Base-by-base conservation (phyloP, 305 asterid species). In the Vinca major region DNA sequence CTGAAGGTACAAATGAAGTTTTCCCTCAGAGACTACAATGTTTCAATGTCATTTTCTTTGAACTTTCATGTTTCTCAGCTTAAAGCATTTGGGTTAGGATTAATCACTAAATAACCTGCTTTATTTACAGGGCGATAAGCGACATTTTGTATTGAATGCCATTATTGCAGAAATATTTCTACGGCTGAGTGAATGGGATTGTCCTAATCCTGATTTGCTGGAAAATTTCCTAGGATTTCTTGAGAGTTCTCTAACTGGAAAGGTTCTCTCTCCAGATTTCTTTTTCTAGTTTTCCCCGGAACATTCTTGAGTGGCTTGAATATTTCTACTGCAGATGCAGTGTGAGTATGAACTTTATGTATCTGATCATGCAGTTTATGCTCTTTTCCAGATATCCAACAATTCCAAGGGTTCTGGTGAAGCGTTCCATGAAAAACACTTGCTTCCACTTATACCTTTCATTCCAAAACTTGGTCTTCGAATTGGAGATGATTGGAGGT, bases 211-310 rank as follows among this genome's bases (percentile, higher is more conserved):
- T 73, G 76, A 80, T 69, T 81, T 85, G 72, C 62, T 86, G 84
- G 97, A 83, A 67, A 88, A 73, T 66, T 81, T 91, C 74, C 82
- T 93, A 78, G 91, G 75, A 79, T 91, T 91, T 84, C 80, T 89
- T 48, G 95, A 87, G 75, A 77, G 79, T 69, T 80, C 96, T 53
- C 80, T 93, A 53, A 65, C 71, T 52, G 76, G 74, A 74, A 84
- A 89, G 97, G 99, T 93, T 78, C 65, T 43, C 49, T 58, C 39
- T 13, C 13, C 26, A 19, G 63, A 63, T 69, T 37, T 3, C 20
- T 39, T 5, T 43, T 17, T 41, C n/a, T 13, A 37, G 69, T 41
- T 41, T 41, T 41, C 0, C 45, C 45, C 8, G 45, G 8, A 4
- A 4, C 45, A 4, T 41, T 41, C 45, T 26, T 21, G 40, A 58